Percentiles rank a stretch among this genome's conserved stretches.
phyloP scores from a whole-genome alignment of 257 asterid species.

The Marsdenia floribunda region DNA sequence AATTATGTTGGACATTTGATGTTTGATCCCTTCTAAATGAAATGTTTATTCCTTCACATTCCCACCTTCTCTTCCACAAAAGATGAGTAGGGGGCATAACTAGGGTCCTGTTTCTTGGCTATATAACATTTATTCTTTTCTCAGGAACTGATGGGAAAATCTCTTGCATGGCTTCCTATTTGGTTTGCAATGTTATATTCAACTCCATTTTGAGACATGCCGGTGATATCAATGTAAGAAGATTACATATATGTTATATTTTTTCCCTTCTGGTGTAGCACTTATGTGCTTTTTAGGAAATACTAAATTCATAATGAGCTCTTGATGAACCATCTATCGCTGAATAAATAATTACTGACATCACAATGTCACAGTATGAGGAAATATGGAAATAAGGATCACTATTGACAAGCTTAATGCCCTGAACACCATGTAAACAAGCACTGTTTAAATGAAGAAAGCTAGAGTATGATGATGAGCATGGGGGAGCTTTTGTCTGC shows the following conservation, averaged over 20 bases:
- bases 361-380: background rate
- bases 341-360: too few relatives aligned
- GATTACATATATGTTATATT: background rate
- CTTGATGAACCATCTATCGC: too few relatives aligned
- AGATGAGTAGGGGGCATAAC: background rate
- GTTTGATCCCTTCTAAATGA: conserved; percentile 4
- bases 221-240: conserved; percentile 70
- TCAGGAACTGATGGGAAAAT: conserved; percentile 83
- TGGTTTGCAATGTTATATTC: conserved; percentile 71
- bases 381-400: background rate
- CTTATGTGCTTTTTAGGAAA: background rate
- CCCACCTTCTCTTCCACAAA: background rate
- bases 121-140: conserved; percentile 18
- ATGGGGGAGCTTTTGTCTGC: background rate
- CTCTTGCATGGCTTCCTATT: conserved; percentile 82
- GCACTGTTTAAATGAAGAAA: background rate
- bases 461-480: background rate
- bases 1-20: conserved; percentile 13
- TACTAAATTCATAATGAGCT: background rate
- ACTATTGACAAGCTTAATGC: background rate
- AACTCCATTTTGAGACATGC: conserved; percentile 52
- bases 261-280: background rate
- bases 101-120: conserved; percentile 13
- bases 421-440: background rate
- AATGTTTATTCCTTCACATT: background rate